phyloP scores from a whole-genome alignment of 2,329 filamentous ascomycete genomes.

The Calonectria pauciramosa region DNA sequence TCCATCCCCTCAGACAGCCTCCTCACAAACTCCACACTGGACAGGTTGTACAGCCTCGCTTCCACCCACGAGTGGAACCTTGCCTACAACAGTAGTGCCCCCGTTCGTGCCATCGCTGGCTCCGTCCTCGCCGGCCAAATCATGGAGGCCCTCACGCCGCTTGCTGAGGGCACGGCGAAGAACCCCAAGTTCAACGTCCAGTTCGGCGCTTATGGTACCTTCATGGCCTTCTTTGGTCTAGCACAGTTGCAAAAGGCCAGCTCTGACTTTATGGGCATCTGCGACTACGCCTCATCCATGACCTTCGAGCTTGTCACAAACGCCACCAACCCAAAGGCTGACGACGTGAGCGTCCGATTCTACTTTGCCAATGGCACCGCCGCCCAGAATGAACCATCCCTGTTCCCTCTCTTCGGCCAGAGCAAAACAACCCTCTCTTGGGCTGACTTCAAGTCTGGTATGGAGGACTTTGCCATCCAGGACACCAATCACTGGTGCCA shows the following conservation, averaged over 20 bases:
- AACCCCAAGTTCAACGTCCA: slow-evolving; percentile 63
- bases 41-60: slow-evolving; percentile 79
- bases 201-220: slow-evolving; percentile 73
- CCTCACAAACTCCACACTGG: slow-evolving; percentile 70
- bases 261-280: slow-evolving; percentile 79
- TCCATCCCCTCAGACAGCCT: slow-evolving; percentile 71
- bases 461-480: slow-evolving; percentile 77
- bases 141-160: slow-evolving; percentile 64
- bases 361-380: slow-evolving; percentile 72
- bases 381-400: slow-evolving; percentile 62
- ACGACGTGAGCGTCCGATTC: slow-evolving; percentile 71
- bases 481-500: slow-evolving; percentile 78
- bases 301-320: slow-evolving; percentile 79
- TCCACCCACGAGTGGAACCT: slow-evolving; percentile 86
- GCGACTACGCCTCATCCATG: slow-evolving; percentile 89
- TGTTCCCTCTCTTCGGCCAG: slow-evolving; percentile 73
- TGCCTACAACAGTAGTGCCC: slow-evolving; percentile 83
- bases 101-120: slow-evolving; percentile 70
- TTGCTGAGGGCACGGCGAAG: slow-evolving; percentile 57
- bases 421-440: slow-evolving; percentile 71
- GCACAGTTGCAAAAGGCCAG: slow-evolving; percentile 65
- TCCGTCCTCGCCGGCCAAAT: slow-evolving; percentile 70
- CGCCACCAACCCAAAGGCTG: slow-evolving; percentile 59
- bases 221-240: slow-evolving; percentile 75
- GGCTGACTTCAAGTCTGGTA: slow-evolving; percentile 74